A percentile compares a stretch with the other conserved stretches of the same genome.
phyloP scores from a whole-genome alignment of 257 asterid species.

The Nicotiana undulata region DNA sequence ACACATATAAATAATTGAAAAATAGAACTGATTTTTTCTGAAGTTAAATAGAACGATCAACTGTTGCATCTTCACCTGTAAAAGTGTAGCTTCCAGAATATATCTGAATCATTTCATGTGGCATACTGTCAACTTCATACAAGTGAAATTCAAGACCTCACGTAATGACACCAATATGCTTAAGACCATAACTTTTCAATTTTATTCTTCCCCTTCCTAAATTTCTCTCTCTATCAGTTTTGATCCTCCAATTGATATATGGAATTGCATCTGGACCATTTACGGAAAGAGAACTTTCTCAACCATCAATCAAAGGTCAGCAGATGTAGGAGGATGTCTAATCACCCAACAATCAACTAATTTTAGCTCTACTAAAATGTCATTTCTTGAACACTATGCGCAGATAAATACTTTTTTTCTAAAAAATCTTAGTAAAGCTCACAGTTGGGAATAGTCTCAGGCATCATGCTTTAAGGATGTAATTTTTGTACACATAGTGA shows the following conservation, averaged over 20 bases:
- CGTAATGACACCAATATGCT: background rate
- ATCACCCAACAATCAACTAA: background rate
- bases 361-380: background rate
- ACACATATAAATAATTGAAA: background rate
- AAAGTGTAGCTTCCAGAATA: background rate
- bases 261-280: background rate
- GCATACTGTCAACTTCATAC: constrained; percentile 4
- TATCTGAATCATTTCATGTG: background rate
- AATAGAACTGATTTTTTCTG: background rate
- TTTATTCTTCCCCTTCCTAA: background rate
- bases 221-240: background rate
- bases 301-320: background rate
- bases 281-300: background rate
- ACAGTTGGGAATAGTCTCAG: background rate
- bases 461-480: background rate
- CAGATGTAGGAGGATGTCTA: background rate
- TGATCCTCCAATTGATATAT: background rate
- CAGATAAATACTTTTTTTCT: background rate
- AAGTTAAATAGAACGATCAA: background rate
- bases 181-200: background rate
- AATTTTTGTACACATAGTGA: background rate
- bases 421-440: background rate
- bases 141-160: background rate
- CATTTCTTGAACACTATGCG: background rate
- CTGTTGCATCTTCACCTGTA: background rate